These are phyloP conservation scores for Colletotrichum orbiculare DNA, from an alignment of 2,329 filamentous ascomycete species.

Conservation along the genomic window DNA sequence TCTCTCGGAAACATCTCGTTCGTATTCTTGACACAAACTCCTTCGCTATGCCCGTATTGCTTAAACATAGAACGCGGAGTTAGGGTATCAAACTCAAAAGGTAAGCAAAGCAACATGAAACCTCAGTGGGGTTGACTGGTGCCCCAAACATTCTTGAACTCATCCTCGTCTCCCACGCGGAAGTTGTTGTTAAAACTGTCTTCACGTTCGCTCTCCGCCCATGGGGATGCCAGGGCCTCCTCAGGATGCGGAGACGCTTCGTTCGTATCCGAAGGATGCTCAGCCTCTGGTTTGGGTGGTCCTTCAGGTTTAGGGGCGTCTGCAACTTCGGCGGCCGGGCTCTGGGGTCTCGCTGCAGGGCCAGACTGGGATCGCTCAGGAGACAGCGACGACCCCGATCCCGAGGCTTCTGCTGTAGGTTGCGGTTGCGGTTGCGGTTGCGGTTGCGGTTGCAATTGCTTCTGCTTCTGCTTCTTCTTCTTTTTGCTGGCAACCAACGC, in stretches of 20 bases:
- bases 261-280: not conserved
- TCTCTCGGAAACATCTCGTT: not conserved
- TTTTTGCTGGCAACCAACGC: slow-evolving; percentile 30
- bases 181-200: slow-evolving; percentile 31
- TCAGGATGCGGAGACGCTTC: slow-evolving; percentile 20
- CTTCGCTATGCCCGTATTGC: slow-evolving; percentile 42
- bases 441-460: slow-evolving; percentile 19
- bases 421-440: slow-evolving; percentile 31
- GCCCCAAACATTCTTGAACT: slow-evolving; percentile 60
- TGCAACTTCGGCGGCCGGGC: slow-evolving; percentile 7
- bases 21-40: slow-evolving; percentile 38
- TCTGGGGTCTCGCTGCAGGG: slow-evolving; percentile 21
- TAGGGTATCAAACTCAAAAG: slow-evolving; percentile 33
- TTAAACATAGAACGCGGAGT: slow-evolving; percentile 34
- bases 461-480: slow-evolving; percentile 33
- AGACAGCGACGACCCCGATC: slow-evolving; percentile 11
- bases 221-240: slow-evolving; percentile 32
- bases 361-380: slow-evolving; percentile 10
- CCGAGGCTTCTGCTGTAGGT: slow-evolving; percentile 6
- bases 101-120: slow-evolving; percentile 15
- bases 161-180: slow-evolving; percentile 50
- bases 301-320: not conserved
- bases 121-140: slow-evolving; percentile 18
- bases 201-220: slow-evolving; percentile 32
- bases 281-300: not conserved